Percentiles rank a stretch among this genome's conserved stretches.
Conservation (phyloP, 192 early-diverging fungal species). For the Podila horticola region DNA sequence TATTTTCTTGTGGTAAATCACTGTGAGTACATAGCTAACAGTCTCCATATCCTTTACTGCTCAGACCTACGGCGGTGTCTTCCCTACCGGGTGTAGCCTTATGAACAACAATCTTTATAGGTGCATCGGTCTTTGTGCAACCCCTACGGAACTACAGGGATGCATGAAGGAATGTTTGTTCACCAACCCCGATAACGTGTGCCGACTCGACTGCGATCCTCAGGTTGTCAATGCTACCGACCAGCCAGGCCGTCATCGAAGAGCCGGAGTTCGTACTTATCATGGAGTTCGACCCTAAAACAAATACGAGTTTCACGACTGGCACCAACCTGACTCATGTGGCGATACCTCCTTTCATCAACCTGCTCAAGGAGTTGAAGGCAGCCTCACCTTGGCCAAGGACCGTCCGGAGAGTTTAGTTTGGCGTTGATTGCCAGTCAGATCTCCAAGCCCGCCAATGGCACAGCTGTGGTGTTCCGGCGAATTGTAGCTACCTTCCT, state of each 20-base stretch:
- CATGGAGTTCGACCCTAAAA: not conserved
- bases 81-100: slow-evolving; percentile 4
- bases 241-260: not conserved
- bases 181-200: not conserved
- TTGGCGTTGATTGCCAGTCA: not conserved
- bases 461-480: not conserved
- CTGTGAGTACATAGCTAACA: not conserved
- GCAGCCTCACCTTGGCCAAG: not conserved
- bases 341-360: not conserved
- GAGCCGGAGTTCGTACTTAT: not conserved
- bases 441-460: not conserved
- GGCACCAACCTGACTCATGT: not conserved
- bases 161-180: not conserved
- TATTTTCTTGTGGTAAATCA: not conserved
- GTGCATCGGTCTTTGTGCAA: not conserved
- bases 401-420: too few species aligned
- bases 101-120: not conserved
- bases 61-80: not conserved
- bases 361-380: not conserved
- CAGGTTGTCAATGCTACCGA: not conserved
- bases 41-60: not conserved
- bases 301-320: not conserved
- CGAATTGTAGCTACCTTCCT: not conserved
- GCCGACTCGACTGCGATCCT: not conserved
- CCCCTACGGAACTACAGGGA: not conserved